phyloP scores from a whole-genome alignment of 371 early-diverging fungal genomes.

The Dinochytrium kinnereticum region DNA sequence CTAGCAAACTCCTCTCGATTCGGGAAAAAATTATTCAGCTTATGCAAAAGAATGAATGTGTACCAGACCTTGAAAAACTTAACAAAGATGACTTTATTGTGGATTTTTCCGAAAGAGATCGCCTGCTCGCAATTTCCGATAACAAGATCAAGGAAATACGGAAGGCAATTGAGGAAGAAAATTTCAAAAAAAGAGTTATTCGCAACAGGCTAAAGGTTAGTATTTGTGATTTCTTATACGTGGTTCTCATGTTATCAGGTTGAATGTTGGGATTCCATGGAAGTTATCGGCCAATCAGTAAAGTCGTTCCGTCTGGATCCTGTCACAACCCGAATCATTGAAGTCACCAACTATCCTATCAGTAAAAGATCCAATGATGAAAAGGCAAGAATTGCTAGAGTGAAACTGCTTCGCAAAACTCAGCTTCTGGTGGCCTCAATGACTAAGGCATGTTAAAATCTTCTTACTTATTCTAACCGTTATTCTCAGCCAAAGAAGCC shows the following conservation, averaged over 20 bases:
- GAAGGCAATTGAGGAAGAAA: conserved; percentile 45
- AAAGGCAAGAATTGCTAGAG: conserved; percentile 30
- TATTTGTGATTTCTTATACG: not conserved
- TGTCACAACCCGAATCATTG: conserved; percentile 37
- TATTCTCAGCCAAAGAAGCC: conserved; percentile 10
- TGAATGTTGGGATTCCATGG: conserved; percentile 66
- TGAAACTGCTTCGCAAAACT: conserved; percentile 41
- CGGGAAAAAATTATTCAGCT: conserved; percentile 41
- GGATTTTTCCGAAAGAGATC: conserved; percentile 54
- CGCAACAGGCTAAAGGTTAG: conserved; percentile 51
- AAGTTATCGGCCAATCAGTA: conserved; percentile 52
- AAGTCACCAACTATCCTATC: conserved; percentile 53
- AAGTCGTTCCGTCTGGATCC: conserved; percentile 51
- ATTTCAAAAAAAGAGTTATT: conserved; percentile 49
- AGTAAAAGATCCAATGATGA: conserved; percentile 40
- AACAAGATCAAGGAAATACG: conserved; percentile 37
- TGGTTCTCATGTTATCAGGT: conserved; percentile 22
- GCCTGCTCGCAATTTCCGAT: conserved; percentile 43
- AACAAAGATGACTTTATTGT: conserved; percentile 51
- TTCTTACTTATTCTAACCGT: conserved; percentile 14
- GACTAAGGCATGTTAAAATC: conserved; percentile 27
- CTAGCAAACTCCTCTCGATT: conserved; percentile 31
- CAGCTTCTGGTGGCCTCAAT: conserved; percentile 37
- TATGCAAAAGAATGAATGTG: conserved; percentile 48
- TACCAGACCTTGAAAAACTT: conserved; percentile 49